Conservation (phyloP, 139 green algal species). For the Zygnema cylindricum region DNA sequence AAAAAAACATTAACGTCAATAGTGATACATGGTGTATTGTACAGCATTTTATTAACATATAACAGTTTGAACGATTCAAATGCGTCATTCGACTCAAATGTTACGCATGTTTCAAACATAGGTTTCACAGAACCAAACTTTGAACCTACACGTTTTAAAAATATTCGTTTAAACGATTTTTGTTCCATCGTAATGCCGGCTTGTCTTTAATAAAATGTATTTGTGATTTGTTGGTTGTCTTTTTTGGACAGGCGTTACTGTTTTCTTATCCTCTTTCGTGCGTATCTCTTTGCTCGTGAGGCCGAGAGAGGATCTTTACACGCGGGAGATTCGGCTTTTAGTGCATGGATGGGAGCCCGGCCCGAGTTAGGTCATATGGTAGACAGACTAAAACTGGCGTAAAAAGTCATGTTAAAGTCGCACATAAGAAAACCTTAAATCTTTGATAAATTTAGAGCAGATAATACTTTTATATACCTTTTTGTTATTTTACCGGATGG, state of each 20-base stretch:
- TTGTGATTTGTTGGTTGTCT: no score
- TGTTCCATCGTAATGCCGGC: neutral
- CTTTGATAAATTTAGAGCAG: no score
- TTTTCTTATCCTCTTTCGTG: slow-evolving; percentile 15
- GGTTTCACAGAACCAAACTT: neutral
- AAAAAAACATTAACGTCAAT: no score
- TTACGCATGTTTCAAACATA: neutral
- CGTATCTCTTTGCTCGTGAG: neutral
- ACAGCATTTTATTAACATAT: no score
- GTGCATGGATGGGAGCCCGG: neutral
- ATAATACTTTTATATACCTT: no score
- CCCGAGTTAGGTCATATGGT: slow-evolving; percentile 14
- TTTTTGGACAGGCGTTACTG: slow-evolving; percentile 7
- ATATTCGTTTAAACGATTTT: neutral
- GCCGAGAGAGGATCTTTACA: neutral
- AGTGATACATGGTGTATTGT: no score
- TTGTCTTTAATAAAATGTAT: neutral
- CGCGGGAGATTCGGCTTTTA: neutral
- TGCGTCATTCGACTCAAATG: neutral
- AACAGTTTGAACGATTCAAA: neutral
- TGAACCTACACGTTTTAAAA: neutral
- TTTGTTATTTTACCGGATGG: no score
- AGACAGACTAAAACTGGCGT: neutral
- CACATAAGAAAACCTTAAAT: no score
- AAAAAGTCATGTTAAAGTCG: no score